Conservation (phyloP, 2,329 filamentous ascomycete genomes). For the Monosporascus sp. region DNA sequence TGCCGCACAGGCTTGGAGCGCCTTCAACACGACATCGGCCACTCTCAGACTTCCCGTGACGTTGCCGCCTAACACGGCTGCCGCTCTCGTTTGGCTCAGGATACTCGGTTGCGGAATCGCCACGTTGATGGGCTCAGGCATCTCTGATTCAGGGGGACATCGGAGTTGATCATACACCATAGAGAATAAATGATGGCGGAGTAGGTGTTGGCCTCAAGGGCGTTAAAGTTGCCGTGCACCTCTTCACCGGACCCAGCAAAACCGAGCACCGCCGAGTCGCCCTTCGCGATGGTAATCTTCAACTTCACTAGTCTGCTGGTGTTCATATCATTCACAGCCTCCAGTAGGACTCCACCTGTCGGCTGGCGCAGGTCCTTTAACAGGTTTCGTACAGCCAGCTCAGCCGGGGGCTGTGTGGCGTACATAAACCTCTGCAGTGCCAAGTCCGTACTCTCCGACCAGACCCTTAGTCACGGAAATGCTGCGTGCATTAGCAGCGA, state of each 20-base stretch:
- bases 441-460: conserved; percentile 26
- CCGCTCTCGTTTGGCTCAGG: conserved; percentile 12
- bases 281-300: conserved; percentile 48
- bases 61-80: conserved; percentile 12
- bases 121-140: conserved; percentile 42
- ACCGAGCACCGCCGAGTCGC: conserved; percentile 63
- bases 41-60: conserved; percentile 9
- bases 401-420: conserved; percentile 36
- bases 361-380: conserved; percentile 23
- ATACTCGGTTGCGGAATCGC: conserved; percentile 19
- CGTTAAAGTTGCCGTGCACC: conserved; percentile 21
- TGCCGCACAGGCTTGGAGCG: conserved; percentile 18
- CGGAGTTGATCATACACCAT: conserved; percentile 64
- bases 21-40: conserved; percentile 5
- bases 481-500: conserved; percentile 37
- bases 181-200: conserved; percentile 23
- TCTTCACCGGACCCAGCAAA: conserved; percentile 49
- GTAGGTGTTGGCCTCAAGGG: conserved; percentile 22
- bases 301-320: conserved; percentile 36
- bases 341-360: conserved; percentile 39
- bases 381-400: conserved; percentile 27
- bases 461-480: conserved; percentile 24
- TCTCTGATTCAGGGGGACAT: conserved; percentile 72
- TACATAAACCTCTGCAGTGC: conserved; percentile 32
- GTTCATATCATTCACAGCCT: conserved; percentile 70